These are phyloP conservation scores for Citrus glauca DNA, from an alignment of 345 rosid genomes.

Conservation along the genomic window DNA sequence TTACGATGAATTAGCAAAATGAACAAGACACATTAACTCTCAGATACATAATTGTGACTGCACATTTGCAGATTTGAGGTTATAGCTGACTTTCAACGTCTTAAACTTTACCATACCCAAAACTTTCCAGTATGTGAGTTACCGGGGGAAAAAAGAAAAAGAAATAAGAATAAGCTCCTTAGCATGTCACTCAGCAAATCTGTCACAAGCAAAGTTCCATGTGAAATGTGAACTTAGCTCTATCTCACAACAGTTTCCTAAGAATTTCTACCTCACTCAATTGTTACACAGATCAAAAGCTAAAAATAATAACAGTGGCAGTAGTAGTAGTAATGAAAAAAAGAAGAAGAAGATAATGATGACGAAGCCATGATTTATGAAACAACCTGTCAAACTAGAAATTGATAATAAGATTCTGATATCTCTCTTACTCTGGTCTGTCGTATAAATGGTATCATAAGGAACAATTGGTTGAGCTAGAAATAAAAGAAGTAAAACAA, in stretches of 20 bases:
- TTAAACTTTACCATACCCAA: background rate
- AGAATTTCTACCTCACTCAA: background rate
- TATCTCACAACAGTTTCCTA: background rate
- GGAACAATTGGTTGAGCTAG: background rate
- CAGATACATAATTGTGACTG: background rate
- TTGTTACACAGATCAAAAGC: background rate
- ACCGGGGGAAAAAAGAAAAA: no score
- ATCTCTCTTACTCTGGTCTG: background rate
- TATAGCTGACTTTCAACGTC: background rate
- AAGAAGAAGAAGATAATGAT: background rate
- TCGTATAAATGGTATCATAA: background rate
- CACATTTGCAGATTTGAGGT: background rate
- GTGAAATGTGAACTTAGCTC: background rate
- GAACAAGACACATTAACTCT: slow-evolving; percentile 1
- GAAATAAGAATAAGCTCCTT: no score
- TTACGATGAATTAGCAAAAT: background rate
- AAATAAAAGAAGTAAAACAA: background rate
- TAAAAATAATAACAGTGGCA: background rate
- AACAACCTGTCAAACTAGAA: background rate
- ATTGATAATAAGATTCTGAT: background rate
- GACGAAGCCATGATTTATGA: background rate
- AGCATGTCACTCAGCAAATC: background rate
- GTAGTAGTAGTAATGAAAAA: background rate
- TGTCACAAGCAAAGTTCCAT: background rate
- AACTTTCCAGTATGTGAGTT: background rate